Evolutionary conservation across 139 green algal genomes (phyloP).

Genomic region (Volvox reticuliferus): DNA sequence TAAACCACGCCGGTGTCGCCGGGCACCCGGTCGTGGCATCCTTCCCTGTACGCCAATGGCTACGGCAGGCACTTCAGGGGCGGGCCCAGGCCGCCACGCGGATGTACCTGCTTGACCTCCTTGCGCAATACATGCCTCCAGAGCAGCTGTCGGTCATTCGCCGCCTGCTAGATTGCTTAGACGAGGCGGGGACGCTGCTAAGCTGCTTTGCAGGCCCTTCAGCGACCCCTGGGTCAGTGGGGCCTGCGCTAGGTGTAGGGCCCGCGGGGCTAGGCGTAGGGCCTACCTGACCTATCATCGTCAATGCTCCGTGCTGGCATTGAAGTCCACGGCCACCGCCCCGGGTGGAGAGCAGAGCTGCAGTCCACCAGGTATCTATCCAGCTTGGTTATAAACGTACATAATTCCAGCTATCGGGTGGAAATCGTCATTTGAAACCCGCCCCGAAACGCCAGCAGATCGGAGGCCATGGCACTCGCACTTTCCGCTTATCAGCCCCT

Average conservation of each 20-base stretch:
- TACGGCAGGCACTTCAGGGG: slow-evolving; percentile 28
- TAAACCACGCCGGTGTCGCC: slow-evolving; percentile 6
- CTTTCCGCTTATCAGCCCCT: too few relatives aligned
- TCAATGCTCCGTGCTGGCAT: background rate
- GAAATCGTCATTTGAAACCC: too few relatives aligned
- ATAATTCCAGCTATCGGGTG: background rate
- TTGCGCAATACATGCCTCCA: background rate
- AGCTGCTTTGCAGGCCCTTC: slow-evolving; percentile 38
- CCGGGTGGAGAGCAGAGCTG: background rate
- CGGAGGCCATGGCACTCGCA: too few relatives aligned
- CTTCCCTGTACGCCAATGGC: slow-evolving; percentile 16
- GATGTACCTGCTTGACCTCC: background rate
- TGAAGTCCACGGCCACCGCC: too few relatives aligned
- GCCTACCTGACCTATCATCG: background rate
- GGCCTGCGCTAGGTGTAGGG: background rate
- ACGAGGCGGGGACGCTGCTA: slow-evolving; percentile 29
- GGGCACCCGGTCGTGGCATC: slow-evolving; percentile 5
- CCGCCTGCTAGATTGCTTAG: slow-evolving; percentile 31
- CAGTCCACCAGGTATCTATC: background rate
- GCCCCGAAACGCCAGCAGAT: too few relatives aligned
- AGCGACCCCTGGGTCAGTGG: background rate
- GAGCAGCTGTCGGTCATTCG: background rate
- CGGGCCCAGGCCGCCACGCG: slow-evolving; percentile 9
- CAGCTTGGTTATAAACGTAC: background rate
- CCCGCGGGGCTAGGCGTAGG: background rate